Conservation (phyloP, 192 early-diverging fungal genomes). For the Allomyces arbusculus region DNA sequence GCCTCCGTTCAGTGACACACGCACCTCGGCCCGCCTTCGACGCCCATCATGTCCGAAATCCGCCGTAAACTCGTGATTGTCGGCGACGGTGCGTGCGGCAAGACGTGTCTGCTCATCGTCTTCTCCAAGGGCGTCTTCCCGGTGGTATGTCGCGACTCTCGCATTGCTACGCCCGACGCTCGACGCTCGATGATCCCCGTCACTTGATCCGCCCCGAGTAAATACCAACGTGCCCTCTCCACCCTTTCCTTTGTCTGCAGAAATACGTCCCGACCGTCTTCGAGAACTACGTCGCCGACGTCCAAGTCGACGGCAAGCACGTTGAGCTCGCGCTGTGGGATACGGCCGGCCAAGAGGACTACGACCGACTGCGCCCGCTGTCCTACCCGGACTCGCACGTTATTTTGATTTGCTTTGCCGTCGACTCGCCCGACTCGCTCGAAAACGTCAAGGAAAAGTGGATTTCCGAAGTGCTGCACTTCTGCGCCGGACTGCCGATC, state of each 20-base stretch:
- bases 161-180: too few relatives aligned
- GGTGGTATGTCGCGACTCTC: slow-evolving; percentile 27
- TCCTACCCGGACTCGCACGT: slow-evolving; percentile 85
- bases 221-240: neutral
- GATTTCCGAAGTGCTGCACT: slow-evolving; percentile 17
- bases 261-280: slow-evolving; percentile 80
- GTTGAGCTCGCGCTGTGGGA: slow-evolving; percentile 91
- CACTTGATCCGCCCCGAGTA: too few relatives aligned
- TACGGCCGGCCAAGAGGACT: slow-evolving; percentile 93
- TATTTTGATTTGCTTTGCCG: slow-evolving; percentile 80
- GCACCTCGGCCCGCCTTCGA: too few relatives aligned
- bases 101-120: slow-evolving; percentile 72
- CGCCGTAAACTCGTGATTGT: slow-evolving; percentile 75
- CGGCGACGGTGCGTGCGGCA: slow-evolving; percentile 86
- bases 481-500: slow-evolving; percentile 67
- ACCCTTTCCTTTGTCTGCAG: slow-evolving; percentile 4
- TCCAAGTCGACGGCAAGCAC: slow-evolving; percentile 62
- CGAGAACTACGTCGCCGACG: slow-evolving; percentile 80
- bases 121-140: slow-evolving; percentile 73
- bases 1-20: too few relatives aligned
- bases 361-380: slow-evolving; percentile 77
- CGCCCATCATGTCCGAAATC: slow-evolving; percentile 34
- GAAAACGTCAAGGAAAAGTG: slow-evolving; percentile 56
- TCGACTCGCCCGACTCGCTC: slow-evolving; percentile 60
- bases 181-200: too few relatives aligned